phyloP scores from a whole-genome alignment of 2,329 filamentous ascomycete species.

The Aureobasidium sp. region DNA sequence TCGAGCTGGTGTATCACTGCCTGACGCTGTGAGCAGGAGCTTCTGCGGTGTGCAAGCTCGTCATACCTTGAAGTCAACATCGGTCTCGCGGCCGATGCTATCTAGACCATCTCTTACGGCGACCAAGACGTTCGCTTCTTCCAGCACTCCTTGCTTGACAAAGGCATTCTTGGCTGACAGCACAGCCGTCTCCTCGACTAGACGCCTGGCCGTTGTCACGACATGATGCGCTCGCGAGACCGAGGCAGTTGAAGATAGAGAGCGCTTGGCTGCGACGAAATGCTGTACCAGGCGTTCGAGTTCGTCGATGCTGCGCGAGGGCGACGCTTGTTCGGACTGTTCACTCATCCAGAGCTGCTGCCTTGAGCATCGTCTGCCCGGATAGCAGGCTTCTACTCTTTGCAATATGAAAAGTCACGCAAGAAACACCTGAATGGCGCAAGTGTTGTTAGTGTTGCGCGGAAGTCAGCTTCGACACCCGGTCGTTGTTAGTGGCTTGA shows the following conservation, averaged over 20 bases:
- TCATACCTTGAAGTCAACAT: conserved; percentile 35
- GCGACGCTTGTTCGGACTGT: conserved; percentile 32
- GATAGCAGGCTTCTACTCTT: neutral
- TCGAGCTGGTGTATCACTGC: conserved; percentile 58
- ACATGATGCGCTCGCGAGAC: conserved; percentile 84
- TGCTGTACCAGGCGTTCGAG: conserved; percentile 76
- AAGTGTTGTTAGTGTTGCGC: neutral
- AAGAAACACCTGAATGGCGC: conserved; percentile 4
- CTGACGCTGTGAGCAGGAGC: conserved; percentile 17
- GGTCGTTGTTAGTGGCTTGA: neutral
- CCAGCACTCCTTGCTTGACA: conserved; percentile 33
- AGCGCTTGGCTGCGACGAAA: conserved; percentile 79
- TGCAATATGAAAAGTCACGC: neutral
- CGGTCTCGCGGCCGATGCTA: conserved; percentile 32
- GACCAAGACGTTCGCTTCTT: conserved; percentile 36
- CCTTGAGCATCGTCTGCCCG: conserved; percentile 1
- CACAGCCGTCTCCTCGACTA: conserved; percentile 71
- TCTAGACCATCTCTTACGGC: conserved; percentile 37
- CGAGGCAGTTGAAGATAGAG: conserved; percentile 66
- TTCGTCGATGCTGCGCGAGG: conserved; percentile 31
- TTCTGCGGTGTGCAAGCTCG: neutral
- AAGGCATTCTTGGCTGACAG: conserved; percentile 47
- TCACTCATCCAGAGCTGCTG: conserved; percentile 12
- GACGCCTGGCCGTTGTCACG: conserved; percentile 63
- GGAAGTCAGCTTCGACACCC: neutral